phyloP scores from a whole-genome alignment of 176 grass and related monocot species.

The Elaeis guineensis region DNA sequence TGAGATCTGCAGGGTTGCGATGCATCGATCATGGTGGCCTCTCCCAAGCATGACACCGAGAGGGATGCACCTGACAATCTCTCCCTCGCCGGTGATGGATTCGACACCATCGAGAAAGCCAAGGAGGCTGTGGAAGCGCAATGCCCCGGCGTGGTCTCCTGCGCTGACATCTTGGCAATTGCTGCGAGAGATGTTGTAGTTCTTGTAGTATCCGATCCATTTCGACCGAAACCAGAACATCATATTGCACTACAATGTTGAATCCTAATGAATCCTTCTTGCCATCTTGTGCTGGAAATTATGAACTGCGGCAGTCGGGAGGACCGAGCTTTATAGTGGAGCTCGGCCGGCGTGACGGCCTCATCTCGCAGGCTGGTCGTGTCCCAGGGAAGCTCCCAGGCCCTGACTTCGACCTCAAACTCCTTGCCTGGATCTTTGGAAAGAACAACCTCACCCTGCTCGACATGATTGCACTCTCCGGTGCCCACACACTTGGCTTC shows the following conservation, averaged over 20 bases:
- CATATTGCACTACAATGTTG: too few relatives aligned
- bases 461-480: constrained; percentile 71
- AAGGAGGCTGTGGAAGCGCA: constrained; percentile 48
- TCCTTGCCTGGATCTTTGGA: constrained; percentile 39
- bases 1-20: constrained; percentile 49
- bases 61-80: constrained; percentile 65
- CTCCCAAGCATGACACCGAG: constrained; percentile 45
- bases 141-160: constrained; percentile 74
- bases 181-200: constrained; percentile 57
- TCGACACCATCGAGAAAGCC: constrained; percentile 53
- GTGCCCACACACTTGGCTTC: constrained; percentile 83
- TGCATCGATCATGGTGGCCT: constrained; percentile 44
- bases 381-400: constrained; percentile 47
- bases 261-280: too few relatives aligned
- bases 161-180: constrained; percentile 68
- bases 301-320: constrained; percentile 15
- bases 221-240: too few relatives aligned
- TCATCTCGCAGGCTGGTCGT: constrained; percentile 43
- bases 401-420: constrained; percentile 46
- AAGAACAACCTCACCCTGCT: constrained; percentile 14
- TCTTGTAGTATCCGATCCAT: constrained; percentile 21
- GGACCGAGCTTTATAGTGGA: constrained; percentile 58
- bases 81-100: constrained; percentile 89
- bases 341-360: constrained; percentile 58
- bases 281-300: too few relatives aligned